These are phyloP conservation scores for Parietichytrium sp. DNA, from an alignment of 108 stramenopile species.

Conservation along the genomic window DNA sequence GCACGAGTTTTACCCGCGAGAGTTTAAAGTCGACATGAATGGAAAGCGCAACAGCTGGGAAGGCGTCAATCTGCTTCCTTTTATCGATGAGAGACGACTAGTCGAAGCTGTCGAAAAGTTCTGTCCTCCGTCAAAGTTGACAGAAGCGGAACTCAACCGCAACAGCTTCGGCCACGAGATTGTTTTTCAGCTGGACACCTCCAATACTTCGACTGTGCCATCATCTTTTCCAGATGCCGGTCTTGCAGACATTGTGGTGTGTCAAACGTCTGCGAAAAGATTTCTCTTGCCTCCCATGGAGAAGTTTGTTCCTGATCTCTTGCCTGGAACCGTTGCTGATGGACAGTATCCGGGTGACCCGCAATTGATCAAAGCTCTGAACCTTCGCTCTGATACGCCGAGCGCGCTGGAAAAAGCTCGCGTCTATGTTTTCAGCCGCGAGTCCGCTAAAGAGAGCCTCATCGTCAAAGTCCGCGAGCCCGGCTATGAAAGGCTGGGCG, in stretches of 20 bases:
- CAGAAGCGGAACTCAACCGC: constrained; percentile 66
- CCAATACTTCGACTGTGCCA: constrained; percentile 70
- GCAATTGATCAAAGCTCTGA: not conserved
- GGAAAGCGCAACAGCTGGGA: constrained; percentile 98
- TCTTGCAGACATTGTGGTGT: constrained; percentile 72
- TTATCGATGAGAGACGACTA: constrained; percentile 91
- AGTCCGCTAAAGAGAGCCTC: not conserved
- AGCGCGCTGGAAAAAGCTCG: constrained; percentile 10
- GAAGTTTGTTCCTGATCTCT: not conserved
- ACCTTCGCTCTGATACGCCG: not conserved
- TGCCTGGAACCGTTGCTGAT: not conserved
- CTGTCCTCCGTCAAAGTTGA: constrained; percentile 73
- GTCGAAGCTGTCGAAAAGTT: constrained; percentile 71
- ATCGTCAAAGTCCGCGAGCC: not conserved
- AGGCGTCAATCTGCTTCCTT: constrained; percentile 95
- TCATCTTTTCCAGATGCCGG: constrained; percentile 78
- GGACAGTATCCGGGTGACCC: constrained; percentile 21
- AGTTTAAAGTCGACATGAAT: constrained; percentile 93
- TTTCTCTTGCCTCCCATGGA: constrained; percentile 11
- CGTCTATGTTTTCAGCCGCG: constrained; percentile 15
- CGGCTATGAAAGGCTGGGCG: not conserved
- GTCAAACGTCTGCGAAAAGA: constrained; percentile 50
- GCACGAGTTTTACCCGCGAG: constrained; percentile 74
- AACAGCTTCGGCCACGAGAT: constrained; percentile 75
- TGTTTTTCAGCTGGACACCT: constrained; percentile 73